phyloP scores from a whole-genome alignment of 1,139 yeast species.

The Debaryomyces coudertii region DNA sequence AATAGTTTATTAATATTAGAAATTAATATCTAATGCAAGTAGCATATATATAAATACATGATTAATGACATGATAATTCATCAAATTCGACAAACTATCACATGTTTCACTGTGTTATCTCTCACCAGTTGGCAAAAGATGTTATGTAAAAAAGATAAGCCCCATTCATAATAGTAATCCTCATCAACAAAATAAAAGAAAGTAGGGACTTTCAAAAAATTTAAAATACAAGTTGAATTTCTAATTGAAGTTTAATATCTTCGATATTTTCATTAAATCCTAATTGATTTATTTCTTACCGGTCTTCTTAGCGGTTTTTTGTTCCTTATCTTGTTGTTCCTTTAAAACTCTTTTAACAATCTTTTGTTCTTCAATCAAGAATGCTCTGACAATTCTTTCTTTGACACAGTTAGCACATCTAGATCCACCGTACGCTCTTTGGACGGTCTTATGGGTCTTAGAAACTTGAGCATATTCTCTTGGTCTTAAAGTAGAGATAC shows the following conservation, averaged over 20 bases:
- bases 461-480: slow-evolving; percentile 94
- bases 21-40: slow-evolving; percentile 11
- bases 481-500: slow-evolving; percentile 95
- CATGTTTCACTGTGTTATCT: neutral
- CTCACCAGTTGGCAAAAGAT: neutral
- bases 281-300: slow-evolving; percentile 7
- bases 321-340: slow-evolving; percentile 89
- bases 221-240: slow-evolving; percentile 9
- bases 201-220: slow-evolving; percentile 4
- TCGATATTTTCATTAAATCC: neutral
- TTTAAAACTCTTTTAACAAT: slow-evolving; percentile 97
- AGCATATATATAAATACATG: slow-evolving; percentile 11
- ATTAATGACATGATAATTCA: slow-evolving; percentile 8
- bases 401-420: slow-evolving; percentile 98
- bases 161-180: slow-evolving; percentile 6
- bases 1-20: slow-evolving; percentile 9
- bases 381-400: slow-evolving; percentile 98
- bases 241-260: neutral
- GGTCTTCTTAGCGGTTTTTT: slow-evolving; percentile 50
- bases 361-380: slow-evolving; percentile 99
- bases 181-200: slow-evolving; percentile 5
- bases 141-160: slow-evolving; percentile 2
- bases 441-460: slow-evolving; percentile 95
- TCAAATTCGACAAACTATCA: slow-evolving; percentile 1
- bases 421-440: slow-evolving; percentile 99